Conservation (phyloP, 2,329 filamentous ascomycete genomes). For the Coccinonectria pachysandricola region DNA sequence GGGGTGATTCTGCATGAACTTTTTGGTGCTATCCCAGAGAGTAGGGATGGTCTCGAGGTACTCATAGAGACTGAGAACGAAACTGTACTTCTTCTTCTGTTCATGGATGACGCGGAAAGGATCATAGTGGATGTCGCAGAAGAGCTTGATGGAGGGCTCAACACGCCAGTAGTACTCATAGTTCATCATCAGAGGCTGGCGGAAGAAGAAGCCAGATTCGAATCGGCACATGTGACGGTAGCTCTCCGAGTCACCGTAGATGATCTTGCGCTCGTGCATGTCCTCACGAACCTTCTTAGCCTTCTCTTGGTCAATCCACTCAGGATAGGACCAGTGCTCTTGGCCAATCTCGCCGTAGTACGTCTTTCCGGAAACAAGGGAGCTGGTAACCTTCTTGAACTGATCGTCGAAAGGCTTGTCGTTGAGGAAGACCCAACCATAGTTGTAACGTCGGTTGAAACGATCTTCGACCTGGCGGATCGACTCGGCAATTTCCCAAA, state of each 20-base stretch:
- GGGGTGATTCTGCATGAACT: constrained; percentile 83
- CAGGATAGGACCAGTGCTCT: constrained; percentile 96
- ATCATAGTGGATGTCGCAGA: constrained; percentile 91
- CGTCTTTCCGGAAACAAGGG: constrained; percentile 85
- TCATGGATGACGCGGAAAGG: constrained; percentile 96
- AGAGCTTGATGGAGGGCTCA: constrained; percentile 92
- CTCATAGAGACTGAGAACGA: constrained; percentile 90
- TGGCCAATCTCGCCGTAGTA: constrained; percentile 80
- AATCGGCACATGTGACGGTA: constrained; percentile 99
- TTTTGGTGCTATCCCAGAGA: constrained; percentile 89
- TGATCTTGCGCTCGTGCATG: constrained; percentile 90
- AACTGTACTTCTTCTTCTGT: constrained; percentile 96
- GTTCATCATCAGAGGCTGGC: constrained; percentile 82
- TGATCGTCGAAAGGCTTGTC: constrained; percentile 86
- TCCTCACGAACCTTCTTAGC: constrained; percentile 84
- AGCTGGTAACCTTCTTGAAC: constrained; percentile 85
- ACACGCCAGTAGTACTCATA: constrained; percentile 99
- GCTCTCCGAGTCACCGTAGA: constrained; percentile 93
- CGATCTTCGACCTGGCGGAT: constrained; percentile 96
- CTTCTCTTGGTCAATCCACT: constrained; percentile 91
- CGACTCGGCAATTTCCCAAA: constrained; percentile 94
- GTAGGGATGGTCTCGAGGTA: constrained; percentile 95
- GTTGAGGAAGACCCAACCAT: constrained; percentile 99
- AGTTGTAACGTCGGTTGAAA: constrained; percentile 94
- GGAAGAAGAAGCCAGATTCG: constrained; percentile 99